Percentiles rank a stretch among this genome's conserved stretches.
These are phyloP conservation scores for Aspergillus cristatus DNA, from an alignment of 495 filamentous ascomycete genomes.

Conservation along the genomic window DNA sequence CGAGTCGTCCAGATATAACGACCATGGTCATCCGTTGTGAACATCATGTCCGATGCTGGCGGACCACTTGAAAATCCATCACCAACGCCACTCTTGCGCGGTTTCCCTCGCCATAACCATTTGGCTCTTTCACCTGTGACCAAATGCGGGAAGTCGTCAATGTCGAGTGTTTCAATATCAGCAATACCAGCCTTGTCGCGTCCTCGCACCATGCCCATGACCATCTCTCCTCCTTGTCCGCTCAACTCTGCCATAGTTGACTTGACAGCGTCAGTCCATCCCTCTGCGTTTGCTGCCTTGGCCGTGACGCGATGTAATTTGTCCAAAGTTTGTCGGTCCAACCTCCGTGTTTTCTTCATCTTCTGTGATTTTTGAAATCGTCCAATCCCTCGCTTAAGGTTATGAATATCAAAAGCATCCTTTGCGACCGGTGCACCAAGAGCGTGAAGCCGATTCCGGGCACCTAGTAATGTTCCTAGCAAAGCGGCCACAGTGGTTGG, in stretches of 20 bases:
- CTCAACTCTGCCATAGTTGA: constrained; percentile 89
- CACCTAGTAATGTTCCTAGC: constrained; percentile 79
- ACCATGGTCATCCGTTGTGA: constrained; percentile 59
- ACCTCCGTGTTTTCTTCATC: constrained; percentile 60
- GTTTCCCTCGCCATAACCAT: constrained; percentile 91
- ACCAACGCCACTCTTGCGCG: constrained; percentile 49
- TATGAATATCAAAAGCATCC: constrained; percentile 81
- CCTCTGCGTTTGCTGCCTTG: constrained; percentile 77
- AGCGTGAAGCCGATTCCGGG: constrained; percentile 74
- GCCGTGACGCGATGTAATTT: constrained; percentile 71
- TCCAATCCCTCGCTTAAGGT: constrained; percentile 71
- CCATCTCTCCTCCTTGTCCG: constrained; percentile 90
- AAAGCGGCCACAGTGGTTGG: constrained; percentile 88
- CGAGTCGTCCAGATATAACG: constrained; percentile 54
- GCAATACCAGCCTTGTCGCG: constrained; percentile 82
- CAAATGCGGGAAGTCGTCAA: constrained; percentile 72
- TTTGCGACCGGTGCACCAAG: constrained; percentile 80
- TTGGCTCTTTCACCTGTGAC: constrained; percentile 73
- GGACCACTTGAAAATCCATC: constrained; percentile 43
- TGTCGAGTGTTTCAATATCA: constrained; percentile 82
- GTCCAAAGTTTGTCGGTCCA: constrained; percentile 77
- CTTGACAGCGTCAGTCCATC: constrained; percentile 83
- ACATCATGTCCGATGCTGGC: constrained; percentile 47
- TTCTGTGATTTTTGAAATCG: constrained; percentile 88
- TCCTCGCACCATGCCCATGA: constrained; percentile 86